Evolutionary conservation across 345 rosid genomes (phyloP), one percentile per base, ranked within the genome.

Genomic region (Eucalyptus cloeziana): DNA sequence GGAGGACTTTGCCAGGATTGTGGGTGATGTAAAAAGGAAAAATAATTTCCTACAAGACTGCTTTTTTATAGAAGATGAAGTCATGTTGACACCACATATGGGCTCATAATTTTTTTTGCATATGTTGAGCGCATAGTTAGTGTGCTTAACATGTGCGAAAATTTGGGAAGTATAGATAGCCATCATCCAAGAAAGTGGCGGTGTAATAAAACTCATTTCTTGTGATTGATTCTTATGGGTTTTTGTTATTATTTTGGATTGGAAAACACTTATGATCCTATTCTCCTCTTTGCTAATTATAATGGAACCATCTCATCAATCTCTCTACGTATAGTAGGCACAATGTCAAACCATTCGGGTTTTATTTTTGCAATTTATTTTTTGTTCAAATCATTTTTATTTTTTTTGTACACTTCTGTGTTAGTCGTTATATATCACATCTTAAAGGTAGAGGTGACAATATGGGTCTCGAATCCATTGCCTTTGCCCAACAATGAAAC

Each of bases 261-360:
- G 9, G 33, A 30, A n/a, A 7, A 64, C 37, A 64, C 37, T 64
- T 30, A 64, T 3, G 19, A 64, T 64, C n/a, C 9, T 13, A 13
- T 7, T 0, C 0, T 64, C 37, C 31, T 30, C 33, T 64, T 13
- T 30, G 31, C 71, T 2, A 0, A 0, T 27, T 58, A 58, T 58
- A 58, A 58, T 58, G 64, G 30, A 58, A 58, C 64, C 13, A 17
- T 51, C 1, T 51, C 22, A 0, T 52, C 56, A 17, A 7, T 52
- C 22, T 52, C 56, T 52, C 56, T 52, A 2, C 24, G 17, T 52
- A 52, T 17, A 17, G 56, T 52, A 52, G 56, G 54, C 17, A 49
- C 17, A 5, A 6, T 52, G 56, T 52, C 22, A 52, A 52, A 52
- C 56, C 56, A 52, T 52, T 17, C 0, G 0, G 0, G 56, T 51